These are phyloP conservation scores for Venturia aucupariae DNA, from an alignment of 2,329 filamentous ascomycete species.

Conservation along the genomic window DNA sequence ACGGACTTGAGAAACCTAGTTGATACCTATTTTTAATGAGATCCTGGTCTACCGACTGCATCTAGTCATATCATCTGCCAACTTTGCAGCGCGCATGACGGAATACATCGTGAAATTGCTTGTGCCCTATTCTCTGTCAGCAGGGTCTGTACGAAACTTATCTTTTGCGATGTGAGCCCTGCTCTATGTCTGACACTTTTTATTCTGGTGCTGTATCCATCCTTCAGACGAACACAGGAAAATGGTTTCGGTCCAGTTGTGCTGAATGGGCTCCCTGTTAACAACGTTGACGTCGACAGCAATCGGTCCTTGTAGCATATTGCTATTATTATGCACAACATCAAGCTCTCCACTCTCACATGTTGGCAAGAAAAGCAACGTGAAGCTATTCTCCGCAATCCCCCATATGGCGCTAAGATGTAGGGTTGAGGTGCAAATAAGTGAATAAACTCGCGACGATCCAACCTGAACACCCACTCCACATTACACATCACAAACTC, in stretches of 20 bases:
- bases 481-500: background rate
- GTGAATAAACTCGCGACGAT: background rate
- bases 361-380: background rate
- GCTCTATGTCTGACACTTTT: too few species aligned
- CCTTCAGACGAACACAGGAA: too few species aligned
- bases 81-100: background rate
- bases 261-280: too few species aligned
- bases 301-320: background rate
- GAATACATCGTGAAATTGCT: background rate
- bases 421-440: background rate
- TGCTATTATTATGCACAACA: background rate
- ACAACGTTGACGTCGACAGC: background rate
- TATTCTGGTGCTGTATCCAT: too few species aligned
- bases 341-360: background rate
- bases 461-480: background rate
- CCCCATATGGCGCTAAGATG: background rate
- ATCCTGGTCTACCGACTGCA: background rate
- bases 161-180: too few species aligned
- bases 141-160: too few species aligned
- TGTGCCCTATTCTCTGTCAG: too few species aligned
- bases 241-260: too few species aligned
- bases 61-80: too few species aligned
- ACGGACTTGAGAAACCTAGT: background rate
- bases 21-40: conserved; percentile 3
- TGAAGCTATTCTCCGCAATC: background rate